A percentile compares a stretch with the other conserved stretches of the same genome.
These are phyloP conservation scores for Syzygium syzygioides DNA, from an alignment of 441 rosid genomes.

Conservation along the genomic window DNA sequence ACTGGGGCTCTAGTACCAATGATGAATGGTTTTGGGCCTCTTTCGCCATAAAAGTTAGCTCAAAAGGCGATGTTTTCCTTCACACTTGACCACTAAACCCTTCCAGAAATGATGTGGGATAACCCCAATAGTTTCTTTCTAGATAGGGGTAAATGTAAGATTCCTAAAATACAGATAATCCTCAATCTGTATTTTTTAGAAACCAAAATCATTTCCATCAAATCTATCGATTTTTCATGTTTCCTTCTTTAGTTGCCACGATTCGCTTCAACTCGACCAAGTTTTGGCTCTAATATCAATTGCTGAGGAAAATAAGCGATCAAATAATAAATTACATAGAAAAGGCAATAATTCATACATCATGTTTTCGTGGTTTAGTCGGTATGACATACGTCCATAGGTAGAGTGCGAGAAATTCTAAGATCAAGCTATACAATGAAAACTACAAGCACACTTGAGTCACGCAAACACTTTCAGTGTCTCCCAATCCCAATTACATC, in stretches of 20 bases:
- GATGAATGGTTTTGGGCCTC: too few relatives aligned
- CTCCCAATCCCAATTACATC: not conserved
- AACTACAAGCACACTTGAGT: not conserved
- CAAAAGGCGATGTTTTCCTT: too few relatives aligned
- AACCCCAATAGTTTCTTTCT: not conserved
- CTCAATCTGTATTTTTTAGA: not conserved
- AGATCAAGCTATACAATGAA: not conserved
- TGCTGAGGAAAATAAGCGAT: not conserved
- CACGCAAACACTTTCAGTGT: not conserved
- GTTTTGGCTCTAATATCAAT: not conserved
- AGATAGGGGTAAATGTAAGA: not conserved
- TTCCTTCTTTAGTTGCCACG: not conserved
- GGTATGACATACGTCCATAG: not conserved
- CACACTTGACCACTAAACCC: too few relatives aligned
- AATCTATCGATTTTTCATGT: too few relatives aligned
- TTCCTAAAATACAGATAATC: not conserved
- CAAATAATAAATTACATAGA: not conserved
- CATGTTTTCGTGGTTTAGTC: not conserved
- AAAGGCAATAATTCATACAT: not conserved
- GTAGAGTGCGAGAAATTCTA: not conserved
- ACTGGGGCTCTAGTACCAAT: too few relatives aligned
- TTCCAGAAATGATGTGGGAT: too few relatives aligned
- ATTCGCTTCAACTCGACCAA: not conserved
- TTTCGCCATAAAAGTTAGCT: too few relatives aligned
- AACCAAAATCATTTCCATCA: not conserved